Conservation (phyloP, 176 grass and related monocot genomes). For the Raddia distichophylla region DNA sequence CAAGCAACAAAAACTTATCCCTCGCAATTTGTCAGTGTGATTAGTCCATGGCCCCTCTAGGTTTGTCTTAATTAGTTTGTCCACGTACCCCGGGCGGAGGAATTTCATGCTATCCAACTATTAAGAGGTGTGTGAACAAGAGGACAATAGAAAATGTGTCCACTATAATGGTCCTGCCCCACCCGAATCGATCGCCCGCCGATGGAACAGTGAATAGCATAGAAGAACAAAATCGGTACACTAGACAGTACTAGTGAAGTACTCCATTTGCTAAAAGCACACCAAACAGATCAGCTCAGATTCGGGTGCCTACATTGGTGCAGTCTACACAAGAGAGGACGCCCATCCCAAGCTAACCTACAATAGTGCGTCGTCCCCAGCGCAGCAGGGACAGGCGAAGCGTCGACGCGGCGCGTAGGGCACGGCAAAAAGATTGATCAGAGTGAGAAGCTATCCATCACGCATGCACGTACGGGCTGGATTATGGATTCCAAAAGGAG, state of each 20-base stretch:
- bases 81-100: too few species aligned
- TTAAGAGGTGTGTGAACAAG: neutral
- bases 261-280: neutral
- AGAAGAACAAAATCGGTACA: neutral
- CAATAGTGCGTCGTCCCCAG: neutral
- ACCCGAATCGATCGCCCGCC: slow-evolving; percentile 13
- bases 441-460: neutral
- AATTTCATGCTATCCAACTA: too few species aligned
- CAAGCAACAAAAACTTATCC: too few species aligned
- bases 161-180: neutral
- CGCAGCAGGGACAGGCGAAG: neutral
- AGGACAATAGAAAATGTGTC: neutral
- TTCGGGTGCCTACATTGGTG: too few species aligned
- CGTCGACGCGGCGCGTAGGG: neutral
- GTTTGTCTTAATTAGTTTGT: too few species aligned
- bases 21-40: too few species aligned
- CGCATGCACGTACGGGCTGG: neutral
- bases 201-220: slow-evolving; percentile 16
- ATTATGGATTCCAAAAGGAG: too few species aligned
- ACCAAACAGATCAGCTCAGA: neutral
- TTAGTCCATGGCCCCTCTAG: too few species aligned
- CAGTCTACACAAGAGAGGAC: too few species aligned
- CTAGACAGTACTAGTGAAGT: neutral
- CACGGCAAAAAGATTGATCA: neutral
- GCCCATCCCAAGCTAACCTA: too few species aligned